Evolutionary conservation across 164 flowering plant species (phyloP), one percentile per base, ranked within the genome.

Genomic region (Brasenia schreberi): DNA sequence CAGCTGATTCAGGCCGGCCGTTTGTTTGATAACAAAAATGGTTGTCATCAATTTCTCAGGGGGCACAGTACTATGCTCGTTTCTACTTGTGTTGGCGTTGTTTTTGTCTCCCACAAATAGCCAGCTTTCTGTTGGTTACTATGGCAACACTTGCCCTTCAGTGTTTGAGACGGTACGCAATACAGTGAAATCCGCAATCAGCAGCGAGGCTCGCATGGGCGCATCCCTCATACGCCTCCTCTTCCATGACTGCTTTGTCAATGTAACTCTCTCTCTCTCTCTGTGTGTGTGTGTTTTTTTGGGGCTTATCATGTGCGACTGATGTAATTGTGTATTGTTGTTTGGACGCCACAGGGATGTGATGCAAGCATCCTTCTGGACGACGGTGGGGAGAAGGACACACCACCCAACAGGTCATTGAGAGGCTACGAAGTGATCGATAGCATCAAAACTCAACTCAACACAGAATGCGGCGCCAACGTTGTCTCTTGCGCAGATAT

Each of bases 231-330:
- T 80, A 7, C 81, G 81, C 5, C 72, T 80, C 18, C 76, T 78
- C 65, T 80, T 80, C 72, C 83, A 78, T 43, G 83, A 80, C 39
- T 80, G 83, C 67, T 80, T 80, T 49, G 79, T 74, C 59, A 71
- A 62, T 56, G 77, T 71, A 44, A 67, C 60, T 33, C 43, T 14
- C 7, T 49, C n/a, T 18, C 42, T 49, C 53, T 49, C 53, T 49
- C 7, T 49, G 3, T 45, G 2, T 45, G 2, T 11, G 2, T 45
- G 10, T 11, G 2, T 45, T 1, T 3, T 45, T 45, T 11, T 49
- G 12, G 4, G 12, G 9, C 53, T 49, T 12, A 7, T 12, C 14
- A 33, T 33, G 39, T 33, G 2, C 53, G 12, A 49, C 9, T 49
- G 1, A 7, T 49, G 14, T 49, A 49, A 7, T 49, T 7, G 14